Conservation (phyloP, 495 filamentous ascomycete species). For the Annulohypoxylon stygium region DNA sequence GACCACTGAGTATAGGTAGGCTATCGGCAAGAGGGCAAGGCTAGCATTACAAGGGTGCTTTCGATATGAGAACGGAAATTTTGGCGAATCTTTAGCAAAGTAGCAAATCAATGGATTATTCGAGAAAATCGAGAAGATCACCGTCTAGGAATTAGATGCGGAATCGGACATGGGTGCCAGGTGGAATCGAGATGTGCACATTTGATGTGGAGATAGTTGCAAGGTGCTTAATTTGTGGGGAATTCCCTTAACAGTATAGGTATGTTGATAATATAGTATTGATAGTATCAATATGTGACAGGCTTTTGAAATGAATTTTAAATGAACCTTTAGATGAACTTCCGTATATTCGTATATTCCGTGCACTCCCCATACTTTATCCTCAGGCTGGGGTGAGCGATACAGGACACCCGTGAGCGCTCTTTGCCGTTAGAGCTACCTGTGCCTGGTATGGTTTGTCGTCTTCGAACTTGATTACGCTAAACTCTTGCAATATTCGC, state of each 20-base stretch:
- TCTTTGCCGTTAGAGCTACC: conserved; percentile 42
- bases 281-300: conserved; percentile 3
- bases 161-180: background rate
- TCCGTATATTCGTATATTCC: background rate
- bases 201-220: background rate
- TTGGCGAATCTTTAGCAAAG: too few relatives aligned
- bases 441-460: conserved; percentile 33
- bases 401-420: conserved; percentile 36
- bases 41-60: too few relatives aligned
- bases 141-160: background rate
- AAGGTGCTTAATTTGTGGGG: conserved; percentile 8
- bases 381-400: conserved; percentile 1
- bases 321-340: background rate
- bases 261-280: background rate
- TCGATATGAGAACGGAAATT: too few relatives aligned
- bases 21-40: too few relatives aligned
- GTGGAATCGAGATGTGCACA: too few relatives aligned
- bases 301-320: background rate
- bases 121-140: background rate
- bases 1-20: too few relatives aligned
- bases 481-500: conserved; percentile 18
- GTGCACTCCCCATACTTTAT: background rate
- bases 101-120: background rate
- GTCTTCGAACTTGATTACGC: conserved; percentile 32
- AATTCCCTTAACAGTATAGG: background rate